Base-by-base conservation (phyloP, 2,329 filamentous ascomycete species). In the Colletotrichum cordylinicola region DNA sequence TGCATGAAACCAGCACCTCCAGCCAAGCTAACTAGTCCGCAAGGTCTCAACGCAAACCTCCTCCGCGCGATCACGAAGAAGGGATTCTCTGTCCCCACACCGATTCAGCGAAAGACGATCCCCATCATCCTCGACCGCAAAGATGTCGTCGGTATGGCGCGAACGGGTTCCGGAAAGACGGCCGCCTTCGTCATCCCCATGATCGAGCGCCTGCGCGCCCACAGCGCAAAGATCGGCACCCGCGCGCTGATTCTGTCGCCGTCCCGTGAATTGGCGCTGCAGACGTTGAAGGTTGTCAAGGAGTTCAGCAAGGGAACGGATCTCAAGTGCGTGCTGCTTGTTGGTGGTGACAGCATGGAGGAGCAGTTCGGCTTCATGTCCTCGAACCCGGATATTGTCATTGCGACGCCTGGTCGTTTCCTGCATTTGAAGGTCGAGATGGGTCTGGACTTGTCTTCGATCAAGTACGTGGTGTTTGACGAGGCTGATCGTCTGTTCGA, bases 151-250 rank as follows among this genome's bases (percentile, higher is more conserved):
- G 98, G 96, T 79, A 99, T 99, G 97, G 97, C 97, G 9, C 91
- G 98, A 79, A 99, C 98, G n/a, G 97, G 97, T 83, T 98, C 96
- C 24, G 97, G 97, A 87, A 99, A 99, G 88, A 99, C 98, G 2
- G 97, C 96, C 2, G 97, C 97, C 27, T 99, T 99, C 84, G 96
- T 98, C 31, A 98, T 99, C 78, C 97, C 97, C 58, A 98, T 99
- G 96, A 96, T 99, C 77, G 95, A 99, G 87, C 94, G 94, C 79
- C 88, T 99, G 77, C 98, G 96, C 84, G 91, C 92, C 29, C 98
- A 99, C 84, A 98, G 94, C 82, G 93, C 93, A 35, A 94, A 94
- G 81, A 93, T 98, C 78, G 97, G 98, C 68, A 93, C 95, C 60
- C 91, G 97, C 81, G 97, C 94, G 15, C 88, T 99, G 75, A 94